Base-by-base conservation (phyloP, 768 basidiomycete genomes). In the Gautieria morchelliformis region DNA sequence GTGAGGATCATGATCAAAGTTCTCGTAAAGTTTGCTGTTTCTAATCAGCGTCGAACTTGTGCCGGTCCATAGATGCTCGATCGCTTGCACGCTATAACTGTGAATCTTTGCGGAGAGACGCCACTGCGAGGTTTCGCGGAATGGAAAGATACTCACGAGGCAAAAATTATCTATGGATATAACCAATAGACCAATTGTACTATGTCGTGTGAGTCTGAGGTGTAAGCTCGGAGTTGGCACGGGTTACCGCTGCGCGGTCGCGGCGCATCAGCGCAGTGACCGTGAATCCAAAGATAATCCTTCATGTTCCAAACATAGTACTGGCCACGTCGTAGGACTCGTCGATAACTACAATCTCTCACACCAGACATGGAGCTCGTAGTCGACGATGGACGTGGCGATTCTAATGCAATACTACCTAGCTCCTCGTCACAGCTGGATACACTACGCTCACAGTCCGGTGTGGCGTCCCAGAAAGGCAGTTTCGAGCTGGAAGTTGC, bases 31-130 rank as follows among this genome's bases (percentile, higher is more conserved):
- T 27, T 27, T 27, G 27, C 27, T 27, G 27, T 27, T 27, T 27
- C 27, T 27, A 27, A 27, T 5, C 5, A 3, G 27, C 5, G 27
- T 27, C 5, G 27, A 27, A 27, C 27, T n/a, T n/a, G n/a, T n/a
- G n/a, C n/a, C 3, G 27, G 27, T 5, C 27, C 27, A 27, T 2
- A 5, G 5, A 2, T 27, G 27, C 27, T 27, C 27, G 27, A 27
- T 27, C 27, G 27, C 27, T 27, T 27, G 27, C 27, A 74, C 14
- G 47, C 48, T 17, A 68, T 74, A 46, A 68, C 69, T 10, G 70
- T 66, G 32, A 60, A 65, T 4, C 61, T 76, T 8, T 74, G 73
- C 58, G 75, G 75, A 5, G 75, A 75, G 60, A 67, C 75, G 11
- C 71, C 72, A 8, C 59, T 76, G 10, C 62, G 62, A 57, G 75